These are phyloP conservation scores for Phytopythium mirpurense DNA, from an alignment of 352 stramenopile genomes.

Conservation along the genomic window DNA sequence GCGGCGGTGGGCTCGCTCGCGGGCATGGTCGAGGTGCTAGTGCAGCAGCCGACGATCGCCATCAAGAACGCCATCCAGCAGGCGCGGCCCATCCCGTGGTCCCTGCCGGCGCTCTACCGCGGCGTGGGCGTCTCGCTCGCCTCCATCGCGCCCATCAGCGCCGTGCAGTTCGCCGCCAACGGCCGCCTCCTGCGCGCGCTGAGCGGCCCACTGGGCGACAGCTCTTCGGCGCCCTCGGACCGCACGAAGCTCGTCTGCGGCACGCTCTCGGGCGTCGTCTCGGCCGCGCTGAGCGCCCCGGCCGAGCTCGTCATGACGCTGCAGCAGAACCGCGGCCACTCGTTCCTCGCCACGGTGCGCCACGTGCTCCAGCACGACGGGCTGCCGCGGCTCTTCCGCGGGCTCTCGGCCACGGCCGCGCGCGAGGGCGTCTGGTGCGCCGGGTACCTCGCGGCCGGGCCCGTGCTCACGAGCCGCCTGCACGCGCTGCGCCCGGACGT, in stretches of 20 bases:
- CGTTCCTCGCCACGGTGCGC: constrained; percentile 51
- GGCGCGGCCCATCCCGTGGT: constrained; percentile 58
- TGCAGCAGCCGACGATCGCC: constrained; percentile 80
- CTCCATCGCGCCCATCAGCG: constrained; percentile 76
- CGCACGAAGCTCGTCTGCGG: constrained; percentile 55
- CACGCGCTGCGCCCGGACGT: constrained; percentile 41
- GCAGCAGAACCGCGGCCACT: constrained; percentile 78
- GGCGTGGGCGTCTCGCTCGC: constrained; percentile 71
- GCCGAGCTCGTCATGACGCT: constrained; percentile 85
- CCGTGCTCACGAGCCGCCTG: constrained; percentile 61
- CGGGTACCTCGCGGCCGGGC: constrained; percentile 70
- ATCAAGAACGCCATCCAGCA: constrained; percentile 87
- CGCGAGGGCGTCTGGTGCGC: constrained; percentile 75
- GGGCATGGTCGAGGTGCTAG: constrained; percentile 78
- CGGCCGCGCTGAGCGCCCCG: constrained; percentile 55
- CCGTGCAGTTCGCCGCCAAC: constrained; percentile 77
- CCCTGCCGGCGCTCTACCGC: constrained; percentile 57
- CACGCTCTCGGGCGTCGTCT: constrained; percentile 53
- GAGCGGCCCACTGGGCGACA: constrained; percentile 2
- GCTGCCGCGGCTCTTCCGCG: constrained; percentile 46
- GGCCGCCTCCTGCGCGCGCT: constrained; percentile 52
- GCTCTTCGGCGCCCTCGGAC: constrained; percentile 26
- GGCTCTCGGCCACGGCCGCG: constrained; percentile 48
- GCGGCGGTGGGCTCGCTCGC: constrained; percentile 71
- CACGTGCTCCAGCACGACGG: constrained; percentile 48